Evolutionary conservation across 1,284 basidiomycete genomes (phyloP), one percentile per base, ranked within the genome.

Genomic region (Ustilago cynodontis): DNA sequence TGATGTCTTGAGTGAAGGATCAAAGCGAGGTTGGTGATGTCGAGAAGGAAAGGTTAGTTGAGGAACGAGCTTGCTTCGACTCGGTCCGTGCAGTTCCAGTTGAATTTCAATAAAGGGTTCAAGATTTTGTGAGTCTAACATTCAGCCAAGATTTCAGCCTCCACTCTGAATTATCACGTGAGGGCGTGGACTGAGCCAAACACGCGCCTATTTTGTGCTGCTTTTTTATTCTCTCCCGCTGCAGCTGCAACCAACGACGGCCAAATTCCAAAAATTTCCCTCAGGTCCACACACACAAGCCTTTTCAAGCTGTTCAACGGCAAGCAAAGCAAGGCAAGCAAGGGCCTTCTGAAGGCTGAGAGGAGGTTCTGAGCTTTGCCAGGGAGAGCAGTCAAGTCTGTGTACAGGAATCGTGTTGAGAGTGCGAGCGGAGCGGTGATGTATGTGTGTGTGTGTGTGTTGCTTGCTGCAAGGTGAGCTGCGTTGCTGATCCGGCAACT

Each of bases 121-220:
- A 13, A 49, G 50, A 26, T 50, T 45, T 24, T 11, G 16, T 0
- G 24, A 53, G 26, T 65, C 54, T 71, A 71, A 71, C 69, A 70
- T 39, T n/a, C 2, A 33, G 49, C 35, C 2, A 31, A 26, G 43
- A 16, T 51, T 20, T 41, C 18, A 13, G 35, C 67, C 67, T 70
- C 62, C 67, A 71, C 63, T 58, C 59, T 29, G 26, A 41, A 11
- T 20, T 43, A 71, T 72, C 70, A 72, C 70, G 70, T 72, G 70
- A 72, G 64, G 29, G 65, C 70, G 70, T 72, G 60, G 57, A 49
- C 60, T 24, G 35, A 45, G 51, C 53, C 45, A 61, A n/a, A 66
- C 59, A 67, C 70, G 65, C 64, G 59, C 55, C 59, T 59, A 67
- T 72, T 72, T 66, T 65, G 49, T 62, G 51, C 52, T 49, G 52